These are phyloP conservation scores for Rugonectria rugulosa DNA, from an alignment of 2,329 filamentous ascomycete genomes.

Conservation along the genomic window DNA sequence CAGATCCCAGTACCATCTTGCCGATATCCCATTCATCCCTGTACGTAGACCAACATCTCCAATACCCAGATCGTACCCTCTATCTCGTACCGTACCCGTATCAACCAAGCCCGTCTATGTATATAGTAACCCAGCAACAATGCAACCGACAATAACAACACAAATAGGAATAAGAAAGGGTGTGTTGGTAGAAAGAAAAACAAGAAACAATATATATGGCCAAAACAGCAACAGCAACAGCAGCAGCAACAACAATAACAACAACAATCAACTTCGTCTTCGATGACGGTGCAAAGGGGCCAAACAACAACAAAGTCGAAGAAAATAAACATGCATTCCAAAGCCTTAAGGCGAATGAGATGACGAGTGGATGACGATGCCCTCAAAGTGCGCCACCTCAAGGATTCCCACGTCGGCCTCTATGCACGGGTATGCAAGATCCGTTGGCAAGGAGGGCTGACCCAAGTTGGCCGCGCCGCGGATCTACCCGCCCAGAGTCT, in stretches of 20 bases:
- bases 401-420: conserved; percentile 10
- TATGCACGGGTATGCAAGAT: no score
- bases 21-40: conserved; percentile 23
- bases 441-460: neutral
- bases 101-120: conserved; percentile 31
- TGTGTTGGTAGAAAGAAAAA: neutral
- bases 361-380: conserved; percentile 30
- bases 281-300: no score
- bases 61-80: conserved; percentile 17
- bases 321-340: conserved; percentile 12
- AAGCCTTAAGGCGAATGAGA: conserved; percentile 10
- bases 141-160: conserved; percentile 8
- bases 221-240: no score
- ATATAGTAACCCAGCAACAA: conserved; percentile 19
- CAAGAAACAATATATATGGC: conserved; percentile 26
- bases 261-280: neutral
- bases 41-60: neutral
- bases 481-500: conserved; percentile 39
- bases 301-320: conserved; percentile 3
- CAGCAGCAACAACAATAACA: no score
- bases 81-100: conserved; percentile 31
- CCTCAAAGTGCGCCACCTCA: conserved; percentile 10
- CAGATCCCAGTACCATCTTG: conserved; percentile 10
- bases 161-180: conserved; percentile 14
- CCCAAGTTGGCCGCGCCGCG: conserved; percentile 24